Conservation (phyloP, 2,329 filamentous ascomycete genomes). For the Atkinsonella hypoxylon region DNA sequence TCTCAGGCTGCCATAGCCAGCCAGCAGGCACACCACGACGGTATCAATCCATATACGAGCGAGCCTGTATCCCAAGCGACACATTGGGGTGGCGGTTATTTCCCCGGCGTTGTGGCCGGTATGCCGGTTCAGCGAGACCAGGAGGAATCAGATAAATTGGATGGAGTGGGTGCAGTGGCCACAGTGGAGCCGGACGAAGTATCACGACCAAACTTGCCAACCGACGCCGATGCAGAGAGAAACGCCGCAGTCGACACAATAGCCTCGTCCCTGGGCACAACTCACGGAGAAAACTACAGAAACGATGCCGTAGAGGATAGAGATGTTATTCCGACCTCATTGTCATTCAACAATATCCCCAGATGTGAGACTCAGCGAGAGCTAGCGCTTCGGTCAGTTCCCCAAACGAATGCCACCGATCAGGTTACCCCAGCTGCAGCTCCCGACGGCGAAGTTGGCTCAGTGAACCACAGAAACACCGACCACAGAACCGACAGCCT, state of each 20-base stretch:
- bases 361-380: conserved; percentile 14
- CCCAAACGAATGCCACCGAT: conserved; percentile 9
- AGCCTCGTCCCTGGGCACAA: background rate
- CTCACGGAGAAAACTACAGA: conserved; percentile 8
- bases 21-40: conserved; percentile 39
- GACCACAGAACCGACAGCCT: conserved; percentile 29
- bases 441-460: conserved; percentile 1
- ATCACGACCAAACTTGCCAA: background rate
- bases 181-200: background rate
- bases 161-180: background rate
- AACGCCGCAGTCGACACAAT: background rate
- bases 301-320: conserved; percentile 4
- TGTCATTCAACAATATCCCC: conserved; percentile 8
- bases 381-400: conserved; percentile 8
- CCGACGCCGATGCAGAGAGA: background rate
- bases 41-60: conserved; percentile 45
- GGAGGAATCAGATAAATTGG: conserved; percentile 5
- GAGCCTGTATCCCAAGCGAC: conserved; percentile 23
- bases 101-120: conserved; percentile 12
- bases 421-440: conserved; percentile 6
- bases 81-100: conserved; percentile 8
- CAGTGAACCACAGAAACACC: conserved; percentile 13
- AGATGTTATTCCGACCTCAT: conserved; percentile 10
- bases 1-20: conserved; percentile 39
- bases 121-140: conserved; percentile 6